phyloP scores from a whole-genome alignment of 2,329 filamentous ascomycete genomes.

The Microsporum ferrugineum region DNA sequence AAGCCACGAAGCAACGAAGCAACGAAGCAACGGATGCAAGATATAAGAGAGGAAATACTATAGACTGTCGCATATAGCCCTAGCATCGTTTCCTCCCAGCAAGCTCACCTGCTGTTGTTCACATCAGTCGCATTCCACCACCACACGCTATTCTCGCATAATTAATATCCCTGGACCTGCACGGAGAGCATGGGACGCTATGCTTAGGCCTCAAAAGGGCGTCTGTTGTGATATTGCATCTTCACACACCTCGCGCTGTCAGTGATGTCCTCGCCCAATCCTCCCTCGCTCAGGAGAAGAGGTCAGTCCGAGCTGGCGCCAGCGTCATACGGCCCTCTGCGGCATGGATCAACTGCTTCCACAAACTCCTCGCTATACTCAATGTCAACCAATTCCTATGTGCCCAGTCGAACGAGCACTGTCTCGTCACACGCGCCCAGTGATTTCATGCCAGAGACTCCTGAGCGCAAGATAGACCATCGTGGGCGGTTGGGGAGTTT shows the following conservation, averaged over 20 bases:
- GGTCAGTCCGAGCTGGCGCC: constrained; percentile 31
- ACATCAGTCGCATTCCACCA: neutral
- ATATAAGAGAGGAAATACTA: neutral
- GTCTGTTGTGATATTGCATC: constrained; percentile 19
- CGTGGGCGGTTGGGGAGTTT: constrained; percentile 11
- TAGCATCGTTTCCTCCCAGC: neutral
- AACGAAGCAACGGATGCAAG: neutral
- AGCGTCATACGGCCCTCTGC: constrained; percentile 37
- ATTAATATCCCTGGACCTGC: neutral
- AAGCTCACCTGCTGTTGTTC: neutral
- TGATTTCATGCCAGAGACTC: constrained; percentile 27
- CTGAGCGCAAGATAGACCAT: constrained; percentile 4
- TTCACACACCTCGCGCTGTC: constrained; percentile 22
- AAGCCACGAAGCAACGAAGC: neutral
- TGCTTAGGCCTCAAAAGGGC: constrained; percentile 28
- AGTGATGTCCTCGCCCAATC: constrained; percentile 28
- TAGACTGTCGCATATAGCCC: neutral
- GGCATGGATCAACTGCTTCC: constrained; percentile 46
- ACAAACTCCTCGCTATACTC: constrained; percentile 45
- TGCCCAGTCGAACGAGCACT: constrained; percentile 53
- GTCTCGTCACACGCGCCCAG: constrained; percentile 59
- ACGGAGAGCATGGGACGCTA: constrained; percentile 24
- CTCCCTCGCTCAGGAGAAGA: constrained; percentile 25
- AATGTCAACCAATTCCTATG: constrained; percentile 37
- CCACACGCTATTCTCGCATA: neutral